phyloP scores from a whole-genome alignment of 345 rosid species.

The Psidium friedrichsthalianum region DNA sequence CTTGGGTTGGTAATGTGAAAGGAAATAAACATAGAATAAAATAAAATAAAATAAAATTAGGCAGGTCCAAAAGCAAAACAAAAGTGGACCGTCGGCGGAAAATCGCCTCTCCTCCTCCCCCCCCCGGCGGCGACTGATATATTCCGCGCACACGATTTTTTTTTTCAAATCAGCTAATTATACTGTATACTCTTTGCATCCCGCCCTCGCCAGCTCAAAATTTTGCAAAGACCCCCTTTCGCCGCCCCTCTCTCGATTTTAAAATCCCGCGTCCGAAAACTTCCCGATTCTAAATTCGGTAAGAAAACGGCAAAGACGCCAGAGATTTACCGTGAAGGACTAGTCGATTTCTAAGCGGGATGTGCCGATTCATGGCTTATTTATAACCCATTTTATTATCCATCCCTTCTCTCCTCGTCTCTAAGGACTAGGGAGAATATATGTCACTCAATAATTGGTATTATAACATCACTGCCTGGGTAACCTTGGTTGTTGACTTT shows the following conservation, averaged over 20 bases:
- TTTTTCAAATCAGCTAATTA: background rate
- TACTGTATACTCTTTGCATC: background rate
- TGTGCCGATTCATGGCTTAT: background rate
- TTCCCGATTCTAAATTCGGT: background rate
- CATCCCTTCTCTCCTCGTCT: background rate
- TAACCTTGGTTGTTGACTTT: background rate
- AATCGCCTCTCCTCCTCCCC: background rate
- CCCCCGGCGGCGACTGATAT: background rate
- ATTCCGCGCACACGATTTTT: background rate
- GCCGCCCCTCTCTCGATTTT: background rate
- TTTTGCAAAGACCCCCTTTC: background rate
- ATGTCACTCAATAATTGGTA: background rate
- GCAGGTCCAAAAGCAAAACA: background rate
- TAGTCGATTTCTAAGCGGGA: background rate
- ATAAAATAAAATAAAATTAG: background rate
- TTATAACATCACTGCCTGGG: background rate
- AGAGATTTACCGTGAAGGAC: background rate
- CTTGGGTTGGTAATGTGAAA: background rate
- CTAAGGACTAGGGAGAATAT: background rate
- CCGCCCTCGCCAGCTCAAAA: background rate
- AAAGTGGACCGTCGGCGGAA: background rate
- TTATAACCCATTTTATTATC: background rate
- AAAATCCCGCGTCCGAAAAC: background rate
- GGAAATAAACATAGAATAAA: background rate
- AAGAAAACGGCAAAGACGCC: accelerated